Conservation (phyloP, 2,329 filamentous ascomycete species). For the Arthroderma sp. region DNA sequence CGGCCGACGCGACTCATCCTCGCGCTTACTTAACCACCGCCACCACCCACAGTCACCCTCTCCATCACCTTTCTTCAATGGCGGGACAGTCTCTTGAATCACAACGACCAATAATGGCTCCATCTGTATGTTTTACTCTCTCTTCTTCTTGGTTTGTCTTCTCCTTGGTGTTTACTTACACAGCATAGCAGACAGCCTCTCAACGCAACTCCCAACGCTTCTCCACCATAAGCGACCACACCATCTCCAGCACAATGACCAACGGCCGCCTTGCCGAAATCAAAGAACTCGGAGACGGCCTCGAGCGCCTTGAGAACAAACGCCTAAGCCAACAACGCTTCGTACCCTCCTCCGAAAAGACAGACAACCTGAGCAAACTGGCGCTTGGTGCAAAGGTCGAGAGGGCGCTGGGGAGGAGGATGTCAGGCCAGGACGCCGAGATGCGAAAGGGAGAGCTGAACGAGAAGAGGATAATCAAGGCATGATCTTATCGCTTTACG, state of each 20-base stretch:
- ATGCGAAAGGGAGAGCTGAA: slow-evolving; percentile 50
- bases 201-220: slow-evolving; percentile 40
- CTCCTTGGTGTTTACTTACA: slow-evolving; percentile 5
- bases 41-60: too few relatives aligned
- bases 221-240: slow-evolving; percentile 40
- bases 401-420: slow-evolving; percentile 69
- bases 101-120: slow-evolving; percentile 42
- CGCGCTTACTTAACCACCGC: too few relatives aligned
- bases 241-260: slow-evolving; percentile 25
- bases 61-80: slow-evolving; percentile 13
- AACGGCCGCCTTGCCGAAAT: slow-evolving; percentile 50
- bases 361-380: slow-evolving; percentile 68
- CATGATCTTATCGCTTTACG: neutral
- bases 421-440: slow-evolving; percentile 72
- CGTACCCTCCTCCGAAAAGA: slow-evolving; percentile 64
- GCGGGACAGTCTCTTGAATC: slow-evolving; percentile 39
- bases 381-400: slow-evolving; percentile 84
- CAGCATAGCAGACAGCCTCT: slow-evolving; percentile 23
- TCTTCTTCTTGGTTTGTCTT: neutral
- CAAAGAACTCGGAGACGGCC: slow-evolving; percentile 62
- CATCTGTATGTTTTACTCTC: slow-evolving; percentile 32
- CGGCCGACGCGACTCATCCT: too few relatives aligned
- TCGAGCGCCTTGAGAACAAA: slow-evolving; percentile 83
- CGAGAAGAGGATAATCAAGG: slow-evolving; percentile 23
- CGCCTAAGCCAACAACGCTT: slow-evolving; percentile 72